Evolutionary conservation across 768 basidiomycete genomes (phyloP), one percentile per base, ranked within the genome.

Genomic region (Daedalea quercina): DNA sequence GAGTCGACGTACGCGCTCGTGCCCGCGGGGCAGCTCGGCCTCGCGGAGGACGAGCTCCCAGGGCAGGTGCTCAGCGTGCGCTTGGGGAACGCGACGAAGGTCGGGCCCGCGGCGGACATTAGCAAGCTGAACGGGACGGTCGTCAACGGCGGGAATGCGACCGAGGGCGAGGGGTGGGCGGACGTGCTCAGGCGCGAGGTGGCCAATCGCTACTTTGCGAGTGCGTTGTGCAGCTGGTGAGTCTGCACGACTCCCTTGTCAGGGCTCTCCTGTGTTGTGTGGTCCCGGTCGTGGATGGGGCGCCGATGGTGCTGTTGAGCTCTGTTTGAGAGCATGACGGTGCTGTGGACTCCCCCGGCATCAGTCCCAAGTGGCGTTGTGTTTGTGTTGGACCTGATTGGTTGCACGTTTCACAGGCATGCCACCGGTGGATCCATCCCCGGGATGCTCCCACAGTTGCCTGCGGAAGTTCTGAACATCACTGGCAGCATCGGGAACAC

Each of bases 201-300:
- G 55, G 90, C 87, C 8, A 94, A 95, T 64, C 78, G 94, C 35
- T 95, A 94, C 66, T 74, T 89, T 59, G 73, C 85, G 24, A 86
- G 90, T 56, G 81, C 82, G 1, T 76, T 95, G 56, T 96, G 94
- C 68, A 91, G 89, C 59, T 97, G 94, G 94, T 90, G 56, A 60
- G 78, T 70, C 19, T 11, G 20, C 13, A 45, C n/a, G n/a, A n/a
- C n/a, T n/a, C n/a, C 22, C 15, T 31, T 31, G 43, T 46, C 34
- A 37, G 34, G 58, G 24, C 20, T 2, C 20, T 52, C 17, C 17
- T 9, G 7, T 13, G 22, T n/a, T 34, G 46, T 24, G 47, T 31
- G 28, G 47, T 44, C 8, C 44, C 23, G 9, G 13, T 6, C 44
- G 44, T 4, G 19, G 3, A 3, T 44, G 44, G 7, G n/a, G n/a